Base-by-base conservation (phyloP, 768 basidiomycete species). In the Sarcomyxa edulis region DNA sequence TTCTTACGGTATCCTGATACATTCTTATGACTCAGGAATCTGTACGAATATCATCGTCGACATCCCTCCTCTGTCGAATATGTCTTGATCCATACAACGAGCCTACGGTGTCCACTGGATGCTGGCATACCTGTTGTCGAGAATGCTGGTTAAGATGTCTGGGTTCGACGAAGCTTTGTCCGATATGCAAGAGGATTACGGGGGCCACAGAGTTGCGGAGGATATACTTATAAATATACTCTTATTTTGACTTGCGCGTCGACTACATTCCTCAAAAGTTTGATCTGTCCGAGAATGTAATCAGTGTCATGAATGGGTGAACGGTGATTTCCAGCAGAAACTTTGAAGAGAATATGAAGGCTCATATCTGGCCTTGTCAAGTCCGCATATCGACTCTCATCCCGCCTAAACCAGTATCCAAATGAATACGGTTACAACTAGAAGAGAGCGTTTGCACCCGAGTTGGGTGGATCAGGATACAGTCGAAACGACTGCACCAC, bases 321-420 rank as follows among this genome's bases (percentile, higher is more conserved):
- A n/a, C n/a, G n/a, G n/a, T n/a, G n/a, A n/a, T n/a, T n/a, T n/a
- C n/a, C 10, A 47, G 39, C 21, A 20, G 11, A 39, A 27, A 20
- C 3, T 35, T 7, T 15, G 19, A 39, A 34, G 40, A 43, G 45
- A 36, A 44, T 28, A 44, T 42, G 43, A 40, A 43, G 51, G 65
- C 64, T 90, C 86, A 90, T 81, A 87, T 89, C 87, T 90, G 87
- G 87, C 87, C 87, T 89, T 69, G 72, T 74, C 72, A 53, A 60
- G 55, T 88, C 85, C 59, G 67, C 85, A 84, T 48, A 16, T 62
- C 48, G 47, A 58, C 50, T 45, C n/a, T 48, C 34, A 38, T 50
- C 42, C 21, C 48, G n/a, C n/a, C 53, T 68, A 77, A 81, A 81
- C 79, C 76, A 63, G 66, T 47, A n/a, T 45, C 52, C 39, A 32